A percentile compares a stretch with the other conserved stretches of the same genome.
Conservation (phyloP, 352 stramenopile species). For the Pythium diclinum region DNA sequence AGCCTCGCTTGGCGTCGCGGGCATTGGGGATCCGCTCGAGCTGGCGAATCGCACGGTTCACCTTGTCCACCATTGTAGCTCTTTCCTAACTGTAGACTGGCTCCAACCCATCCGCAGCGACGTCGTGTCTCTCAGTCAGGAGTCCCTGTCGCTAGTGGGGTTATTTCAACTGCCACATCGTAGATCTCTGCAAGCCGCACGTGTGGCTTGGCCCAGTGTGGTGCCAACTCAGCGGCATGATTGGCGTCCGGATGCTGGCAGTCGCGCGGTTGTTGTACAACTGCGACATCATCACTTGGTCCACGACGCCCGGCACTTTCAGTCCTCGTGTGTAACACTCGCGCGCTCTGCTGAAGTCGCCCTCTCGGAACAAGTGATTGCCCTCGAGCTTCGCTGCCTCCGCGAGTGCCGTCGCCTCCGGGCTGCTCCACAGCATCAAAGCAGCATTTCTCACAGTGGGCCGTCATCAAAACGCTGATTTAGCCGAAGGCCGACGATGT, state of each 20-base stretch:
- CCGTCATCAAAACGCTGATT: too few species aligned
- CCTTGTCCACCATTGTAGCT: background rate
- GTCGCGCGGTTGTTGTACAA: slow-evolving; percentile 9
- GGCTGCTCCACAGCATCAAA: background rate
- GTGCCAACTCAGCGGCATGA: slow-evolving; percentile 8
- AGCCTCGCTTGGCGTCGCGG: background rate
- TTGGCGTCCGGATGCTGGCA: slow-evolving; percentile 7
- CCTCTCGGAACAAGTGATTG: slow-evolving; percentile 5
- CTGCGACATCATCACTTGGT: background rate
- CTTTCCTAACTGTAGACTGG: too few species aligned
- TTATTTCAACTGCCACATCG: too few species aligned
- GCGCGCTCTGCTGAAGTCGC: slow-evolving; percentile 1
- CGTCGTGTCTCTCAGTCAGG: too few species aligned
- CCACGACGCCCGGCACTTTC: slow-evolving; percentile 3
- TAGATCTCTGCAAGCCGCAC: slow-evolving; percentile 8
- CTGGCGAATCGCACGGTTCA: background rate
- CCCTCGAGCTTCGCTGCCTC: slow-evolving; percentile 4
- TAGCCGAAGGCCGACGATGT: too few species aligned
- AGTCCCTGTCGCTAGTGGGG: too few species aligned
- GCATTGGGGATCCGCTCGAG: background rate
- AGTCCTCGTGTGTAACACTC: slow-evolving; percentile 5
- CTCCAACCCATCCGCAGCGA: too few species aligned
- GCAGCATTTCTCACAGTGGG: too few species aligned
- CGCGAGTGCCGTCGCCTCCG: slow-evolving; percentile 1
- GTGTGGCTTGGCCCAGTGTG: slow-evolving; percentile 10